Evolutionary conservation across 495 filamentous ascomycete species (phyloP), one percentile per base, ranked within the genome.

Genomic region (Hypoxylon lienhwacheense): DNA sequence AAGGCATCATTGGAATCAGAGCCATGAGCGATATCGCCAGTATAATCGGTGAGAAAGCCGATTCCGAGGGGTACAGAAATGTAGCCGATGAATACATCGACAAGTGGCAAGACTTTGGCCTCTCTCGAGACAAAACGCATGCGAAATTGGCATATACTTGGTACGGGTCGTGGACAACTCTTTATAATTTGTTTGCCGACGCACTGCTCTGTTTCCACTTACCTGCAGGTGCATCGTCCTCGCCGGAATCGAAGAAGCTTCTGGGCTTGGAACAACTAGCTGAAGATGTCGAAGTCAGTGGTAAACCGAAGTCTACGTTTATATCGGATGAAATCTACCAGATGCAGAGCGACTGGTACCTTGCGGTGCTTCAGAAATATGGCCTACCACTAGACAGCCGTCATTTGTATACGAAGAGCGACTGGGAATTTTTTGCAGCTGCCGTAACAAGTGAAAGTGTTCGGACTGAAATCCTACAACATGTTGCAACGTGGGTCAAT

Each of bases 161-260:
- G 90, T 91, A 89, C 61, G 92, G 92, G 7, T 91, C 87, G 33
- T 97, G 92, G 92, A 95, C 91, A 35, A 96, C 90, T 1, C 79
- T 96, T 14, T 97, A 97, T 72, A 96, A 95, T 59, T 77, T 95
- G 19, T 96, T 87, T 70, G 86, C 84, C 22, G 90, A 96, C 58
- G 81, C 85, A 6, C 77, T 91, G 12, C 82, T 96, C 44, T 90
- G 87, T 68, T 91, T 95, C 72, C 85, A 90, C 58, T 75, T 92
- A 6, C 64, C 74, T 11, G 48, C 59, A 5, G 52, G 57, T 21
- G 63, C 37, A 4, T 44, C 32, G 14, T 33, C 34, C 31, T 45
- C 32, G n/a, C 14, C 14, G 7, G 39, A 28, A 41, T 21, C 51
- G 32, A 55, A 47, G 7, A 49, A 34, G 22, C 36, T 44, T 25